Percentiles rank a stretch among this genome's conserved stretches.
Conservation (phyloP, 805 yeast species). For the Nakazawaea peltata region DNA sequence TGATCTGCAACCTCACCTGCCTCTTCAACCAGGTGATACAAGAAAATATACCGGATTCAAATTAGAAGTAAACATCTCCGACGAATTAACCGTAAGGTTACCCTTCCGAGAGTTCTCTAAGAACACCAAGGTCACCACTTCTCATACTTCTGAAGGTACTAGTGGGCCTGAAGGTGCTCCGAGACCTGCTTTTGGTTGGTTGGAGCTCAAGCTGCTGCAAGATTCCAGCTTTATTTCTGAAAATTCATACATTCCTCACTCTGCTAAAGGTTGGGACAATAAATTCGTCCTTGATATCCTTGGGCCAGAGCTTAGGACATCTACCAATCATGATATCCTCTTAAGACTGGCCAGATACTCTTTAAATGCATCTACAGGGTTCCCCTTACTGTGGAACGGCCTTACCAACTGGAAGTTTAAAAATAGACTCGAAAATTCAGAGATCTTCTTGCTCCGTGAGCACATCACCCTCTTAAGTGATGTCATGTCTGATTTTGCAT, state of each 20-base stretch:
- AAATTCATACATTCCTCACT: conserved; percentile 45
- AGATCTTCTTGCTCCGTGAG: conserved; percentile 68
- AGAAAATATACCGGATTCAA: conserved; percentile 54
- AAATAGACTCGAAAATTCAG: conserved; percentile 41
- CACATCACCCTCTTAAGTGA: conserved; percentile 73
- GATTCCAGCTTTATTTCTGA: conserved; percentile 41
- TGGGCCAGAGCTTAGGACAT: conserved; percentile 61
- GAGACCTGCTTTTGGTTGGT: conserved; percentile 75
- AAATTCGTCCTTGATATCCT: conserved; percentile 35
- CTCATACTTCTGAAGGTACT: too few species aligned
- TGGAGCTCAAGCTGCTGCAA: conserved; percentile 57
- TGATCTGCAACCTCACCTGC: conserved; percentile 30
- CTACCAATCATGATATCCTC: conserved; percentile 83
- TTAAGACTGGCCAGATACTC: conserved; percentile 53
- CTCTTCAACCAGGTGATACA: conserved; percentile 35
- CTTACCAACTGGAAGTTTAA: conserved; percentile 59
- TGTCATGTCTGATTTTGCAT: conserved; percentile 63
- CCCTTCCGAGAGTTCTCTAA: conserved; percentile 86
- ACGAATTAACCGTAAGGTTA: conserved; percentile 60
- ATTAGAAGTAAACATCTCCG: conserved; percentile 47
- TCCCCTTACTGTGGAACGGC: conserved; percentile 83
- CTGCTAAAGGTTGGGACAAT: conserved; percentile 46
- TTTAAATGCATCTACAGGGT: conserved; percentile 49
- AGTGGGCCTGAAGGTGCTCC: conserved; percentile 32
- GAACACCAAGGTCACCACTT: conserved; percentile 31